Percentiles rank a stretch among this genome's conserved stretches.
These are phyloP conservation scores for Gnomoniopsis sp. DNA, from an alignment of 2,329 filamentous ascomycete species.

Conservation along the genomic window DNA sequence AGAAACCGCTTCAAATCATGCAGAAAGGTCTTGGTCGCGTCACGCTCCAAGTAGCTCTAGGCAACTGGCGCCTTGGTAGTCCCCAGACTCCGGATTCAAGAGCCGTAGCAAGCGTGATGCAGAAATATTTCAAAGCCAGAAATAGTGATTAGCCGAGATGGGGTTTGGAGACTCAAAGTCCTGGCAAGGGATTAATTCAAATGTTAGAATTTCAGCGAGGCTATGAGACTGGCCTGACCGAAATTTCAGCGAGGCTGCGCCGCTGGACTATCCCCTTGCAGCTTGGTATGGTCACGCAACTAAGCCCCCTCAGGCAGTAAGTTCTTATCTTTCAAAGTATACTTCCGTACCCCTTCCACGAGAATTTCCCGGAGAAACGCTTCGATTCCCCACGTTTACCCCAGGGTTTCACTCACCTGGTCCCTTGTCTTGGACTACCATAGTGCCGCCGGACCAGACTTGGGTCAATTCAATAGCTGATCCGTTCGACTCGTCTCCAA, in stretches of 20 bases:
- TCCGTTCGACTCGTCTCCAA: not conserved
- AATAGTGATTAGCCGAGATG: too few relatives aligned
- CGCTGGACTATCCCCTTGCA: not conserved
- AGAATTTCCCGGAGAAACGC: conserved; percentile 12
- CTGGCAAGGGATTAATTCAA: not conserved
- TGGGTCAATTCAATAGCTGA: not conserved
- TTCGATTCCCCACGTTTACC: conserved; percentile 15
- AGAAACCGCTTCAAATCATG: too few relatives aligned
- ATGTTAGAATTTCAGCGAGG: conserved; percentile 6
- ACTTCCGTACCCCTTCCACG: conserved; percentile 15
- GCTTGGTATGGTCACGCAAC: not conserved
- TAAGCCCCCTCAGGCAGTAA: conserved; percentile 13
- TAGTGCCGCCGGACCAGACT: not conserved
- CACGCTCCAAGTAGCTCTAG: too few relatives aligned
- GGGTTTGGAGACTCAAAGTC: too few relatives aligned
- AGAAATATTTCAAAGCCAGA: too few relatives aligned
- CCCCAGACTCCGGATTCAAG: too few relatives aligned
- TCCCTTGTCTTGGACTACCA: not conserved
- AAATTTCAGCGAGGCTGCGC: conserved; percentile 15
- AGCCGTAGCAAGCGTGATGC: too few relatives aligned
- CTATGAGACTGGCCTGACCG: not conserved
- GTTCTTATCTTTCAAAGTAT: conserved; percentile 15
- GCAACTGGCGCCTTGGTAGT: too few relatives aligned
- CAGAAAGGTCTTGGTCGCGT: too few relatives aligned
- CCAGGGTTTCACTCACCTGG: conserved; percentile 2